phyloP scores from a whole-genome alignment of 805 yeast genomes.

The Wickerhamomyces mucosus region DNA sequence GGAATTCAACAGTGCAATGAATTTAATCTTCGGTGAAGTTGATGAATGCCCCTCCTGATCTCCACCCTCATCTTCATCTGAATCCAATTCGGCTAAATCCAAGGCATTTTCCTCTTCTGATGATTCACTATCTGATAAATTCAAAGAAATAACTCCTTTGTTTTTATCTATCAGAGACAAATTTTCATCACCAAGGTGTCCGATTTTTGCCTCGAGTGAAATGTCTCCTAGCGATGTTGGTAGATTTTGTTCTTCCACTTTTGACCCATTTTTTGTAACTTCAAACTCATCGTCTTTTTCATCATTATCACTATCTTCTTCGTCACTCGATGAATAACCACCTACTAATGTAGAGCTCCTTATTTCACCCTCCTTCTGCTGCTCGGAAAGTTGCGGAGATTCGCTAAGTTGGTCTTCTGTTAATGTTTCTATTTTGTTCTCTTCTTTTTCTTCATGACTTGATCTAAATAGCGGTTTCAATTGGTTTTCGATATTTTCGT shows the following conservation, averaged over 20 bases:
- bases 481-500: constrained; percentile 5
- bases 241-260: too few species aligned
- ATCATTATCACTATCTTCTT: constrained; percentile 6
- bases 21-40: constrained; percentile 11
- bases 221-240: too few species aligned
- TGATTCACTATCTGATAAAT: too few species aligned
- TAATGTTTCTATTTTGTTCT: too few species aligned
- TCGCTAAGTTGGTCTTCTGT: too few species aligned
- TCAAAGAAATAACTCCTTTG: too few species aligned
- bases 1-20: constrained; percentile 26
- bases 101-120: constrained; percentile 18
- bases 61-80: constrained; percentile 15
- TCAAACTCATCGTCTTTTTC: constrained; percentile 1
- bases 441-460: background rate
- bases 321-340: constrained; percentile 17
- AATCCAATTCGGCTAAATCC: constrained; percentile 13
- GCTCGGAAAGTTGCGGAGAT: too few species aligned
- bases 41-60: constrained; percentile 1
- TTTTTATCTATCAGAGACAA: too few species aligned
- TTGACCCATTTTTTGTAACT: too few species aligned
- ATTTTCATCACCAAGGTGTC: too few species aligned
- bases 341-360: constrained; percentile 4
- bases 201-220: too few species aligned
- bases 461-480: background rate
- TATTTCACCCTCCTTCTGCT: constrained; percentile 1